Evolutionary conservation across 331 rosid genomes (phyloP).

Genomic region (Acacia pycnantha): DNA sequence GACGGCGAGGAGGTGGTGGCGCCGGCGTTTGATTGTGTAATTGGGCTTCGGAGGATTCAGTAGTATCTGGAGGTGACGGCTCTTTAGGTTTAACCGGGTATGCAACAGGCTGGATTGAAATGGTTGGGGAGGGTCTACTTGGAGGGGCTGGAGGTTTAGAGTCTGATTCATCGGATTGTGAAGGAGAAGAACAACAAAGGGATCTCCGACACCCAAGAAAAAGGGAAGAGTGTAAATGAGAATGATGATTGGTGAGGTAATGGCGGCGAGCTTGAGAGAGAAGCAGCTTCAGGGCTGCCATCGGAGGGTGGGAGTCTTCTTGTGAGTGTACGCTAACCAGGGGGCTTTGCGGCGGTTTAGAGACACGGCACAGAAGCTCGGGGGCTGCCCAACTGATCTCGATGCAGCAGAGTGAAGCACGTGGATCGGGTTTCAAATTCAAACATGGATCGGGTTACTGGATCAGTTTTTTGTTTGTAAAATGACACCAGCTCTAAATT

Average conservation of each 20-base stretch:
- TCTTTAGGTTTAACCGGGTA: conserved; percentile 66
- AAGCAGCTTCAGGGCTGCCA: conserved; percentile 76
- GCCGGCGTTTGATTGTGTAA: conserved; percentile 19
- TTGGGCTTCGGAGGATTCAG: conserved; percentile 30
- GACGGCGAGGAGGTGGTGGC: conserved; percentile 30
- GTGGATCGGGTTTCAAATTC: not conserved
- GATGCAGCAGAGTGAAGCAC: not conserved
- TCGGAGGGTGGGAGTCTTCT: not conserved
- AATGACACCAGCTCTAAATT: too few species aligned
- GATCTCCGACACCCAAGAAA: conserved; percentile 39
- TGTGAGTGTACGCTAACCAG: not conserved
- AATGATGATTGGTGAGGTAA: conserved; percentile 36
- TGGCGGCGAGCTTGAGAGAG: conserved; percentile 79
- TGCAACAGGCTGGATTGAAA: conserved; percentile 66
- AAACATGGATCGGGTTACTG: not conserved
- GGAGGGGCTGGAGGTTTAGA: conserved; percentile 32
- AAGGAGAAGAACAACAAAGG: conserved; percentile 38
- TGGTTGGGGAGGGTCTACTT: conserved; percentile 31
- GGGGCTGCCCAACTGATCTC: not conserved
- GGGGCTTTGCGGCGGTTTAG: conserved; percentile 34
- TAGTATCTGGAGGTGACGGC: conserved; percentile 26
- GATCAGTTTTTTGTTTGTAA: too few species aligned
- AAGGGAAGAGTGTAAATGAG: conserved; percentile 27
- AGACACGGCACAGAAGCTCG: not conserved
- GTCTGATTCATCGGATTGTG: conserved; percentile 40